Percentiles rank a stretch among this genome's conserved stretches.
These are phyloP conservation scores for Eleusine coracana DNA, from an alignment of 176 grass and related monocot species.

Conservation along the genomic window DNA sequence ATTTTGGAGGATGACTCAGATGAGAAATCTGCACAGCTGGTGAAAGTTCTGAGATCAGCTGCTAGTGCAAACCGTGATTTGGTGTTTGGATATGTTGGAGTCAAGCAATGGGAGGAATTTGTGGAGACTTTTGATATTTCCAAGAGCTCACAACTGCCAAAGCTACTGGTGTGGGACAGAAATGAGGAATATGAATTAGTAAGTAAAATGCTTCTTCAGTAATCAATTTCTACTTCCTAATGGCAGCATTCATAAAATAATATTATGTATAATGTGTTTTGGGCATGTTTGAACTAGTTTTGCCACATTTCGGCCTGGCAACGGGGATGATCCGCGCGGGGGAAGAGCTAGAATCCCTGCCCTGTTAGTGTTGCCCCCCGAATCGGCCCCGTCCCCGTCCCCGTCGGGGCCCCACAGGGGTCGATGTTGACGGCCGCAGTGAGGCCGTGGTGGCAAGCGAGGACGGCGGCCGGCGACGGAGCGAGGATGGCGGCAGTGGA, in stretches of 20 bases:
- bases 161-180: slow-evolving; percentile 91
- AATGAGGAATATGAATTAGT: slow-evolving; percentile 92
- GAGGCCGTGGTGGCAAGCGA: too few species aligned
- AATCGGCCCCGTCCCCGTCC: too few species aligned
- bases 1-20: slow-evolving; percentile 83
- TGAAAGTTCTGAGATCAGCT: slow-evolving; percentile 85
- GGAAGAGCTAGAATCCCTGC: too few species aligned
- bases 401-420: too few species aligned
- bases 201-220: slow-evolving; percentile 37
- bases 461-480: too few species aligned
- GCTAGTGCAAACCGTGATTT: slow-evolving; percentile 92
- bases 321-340: too few species aligned
- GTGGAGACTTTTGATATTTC: slow-evolving; percentile 85
- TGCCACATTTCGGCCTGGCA: background rate
- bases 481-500: too few species aligned
- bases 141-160: slow-evolving; percentile 78
- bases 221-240: slow-evolving; percentile 5
- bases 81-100: slow-evolving; percentile 86
- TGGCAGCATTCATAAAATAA: slow-evolving; percentile 17
- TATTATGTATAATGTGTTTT: background rate
- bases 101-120: slow-evolving; percentile 89
- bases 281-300: slow-evolving; percentile 12
- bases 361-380: too few species aligned
- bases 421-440: too few species aligned
- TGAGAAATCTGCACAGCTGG: slow-evolving; percentile 65